Evolutionary conservation across 257 asterid genomes (phyloP).

Genomic region (Misopates orontium): DNA sequence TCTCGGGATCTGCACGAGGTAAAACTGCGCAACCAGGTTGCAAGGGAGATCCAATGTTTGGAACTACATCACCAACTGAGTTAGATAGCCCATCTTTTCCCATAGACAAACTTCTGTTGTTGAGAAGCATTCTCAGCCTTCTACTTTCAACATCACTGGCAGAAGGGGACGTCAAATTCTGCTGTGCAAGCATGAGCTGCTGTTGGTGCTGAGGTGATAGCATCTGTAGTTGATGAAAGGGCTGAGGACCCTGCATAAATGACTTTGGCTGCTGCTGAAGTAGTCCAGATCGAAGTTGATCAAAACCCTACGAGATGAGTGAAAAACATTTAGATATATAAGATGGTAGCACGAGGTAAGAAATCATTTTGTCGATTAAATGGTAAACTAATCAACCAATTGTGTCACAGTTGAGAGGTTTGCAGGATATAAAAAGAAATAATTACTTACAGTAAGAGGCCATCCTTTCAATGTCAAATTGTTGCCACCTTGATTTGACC

Average conservation of each 20-base stretch:
- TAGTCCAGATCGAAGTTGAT: constrained; percentile 88
- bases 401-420: too few relatives aligned
- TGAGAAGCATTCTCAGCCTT: constrained; percentile 89
- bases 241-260: constrained; percentile 88
- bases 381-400: too few relatives aligned
- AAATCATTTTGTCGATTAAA: too few relatives aligned
- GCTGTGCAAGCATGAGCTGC: constrained; percentile 93
- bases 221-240: constrained; percentile 92
- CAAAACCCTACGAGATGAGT: constrained; percentile 58
- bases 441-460: constrained; percentile 90
- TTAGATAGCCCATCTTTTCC: constrained; percentile 88
- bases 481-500: constrained; percentile 93
- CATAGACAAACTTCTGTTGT: constrained; percentile 71
- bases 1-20: constrained; percentile 83
- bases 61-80: constrained; percentile 64
- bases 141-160: constrained; percentile 79
- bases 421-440: not conserved
- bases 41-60: constrained; percentile 46
- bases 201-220: constrained; percentile 96
- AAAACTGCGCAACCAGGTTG: constrained; percentile 76
- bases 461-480: constrained; percentile 97
- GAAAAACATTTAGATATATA: not conserved
- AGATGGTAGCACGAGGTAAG: not conserved
- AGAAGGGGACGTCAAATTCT: constrained; percentile 78
- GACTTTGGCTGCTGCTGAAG: constrained; percentile 97